These are phyloP conservation scores for Plasmodium billcollinsi DNA, from an alignment of 169 alveolate species.

Conservation along the genomic window DNA sequence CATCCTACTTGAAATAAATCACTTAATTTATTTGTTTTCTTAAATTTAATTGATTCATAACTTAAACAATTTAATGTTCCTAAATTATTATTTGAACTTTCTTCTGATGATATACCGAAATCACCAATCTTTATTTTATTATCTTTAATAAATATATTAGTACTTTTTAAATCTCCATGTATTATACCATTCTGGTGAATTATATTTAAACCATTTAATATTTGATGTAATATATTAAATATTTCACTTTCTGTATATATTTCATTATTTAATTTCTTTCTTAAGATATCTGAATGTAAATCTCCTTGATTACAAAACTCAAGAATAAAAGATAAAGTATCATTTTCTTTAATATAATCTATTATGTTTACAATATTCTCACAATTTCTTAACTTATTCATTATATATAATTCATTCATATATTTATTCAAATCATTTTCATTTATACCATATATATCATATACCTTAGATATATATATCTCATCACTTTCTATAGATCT, in stretches of 20 bases:
- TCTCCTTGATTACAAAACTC: constrained; percentile 74
- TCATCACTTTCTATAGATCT: constrained; percentile 40
- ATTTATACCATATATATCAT: constrained; percentile 56
- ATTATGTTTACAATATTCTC: constrained; percentile 60
- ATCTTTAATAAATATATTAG: constrained; percentile 87
- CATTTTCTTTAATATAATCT: constrained; percentile 47
- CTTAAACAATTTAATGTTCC: constrained; percentile 72
- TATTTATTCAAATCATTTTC: constrained; percentile 55
- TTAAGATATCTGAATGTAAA: constrained; percentile 61
- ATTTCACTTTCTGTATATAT: constrained; percentile 80
- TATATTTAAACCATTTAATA: constrained; percentile 86
- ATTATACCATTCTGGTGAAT: constrained; percentile 89
- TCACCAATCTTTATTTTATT: constrained; percentile 87
- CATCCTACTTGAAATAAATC: constrained; percentile 83
- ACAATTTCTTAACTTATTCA: constrained; percentile 60
- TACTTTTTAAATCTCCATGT: constrained; percentile 89
- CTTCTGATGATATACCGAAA: constrained; percentile 87
- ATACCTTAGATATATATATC: constrained; percentile 59
- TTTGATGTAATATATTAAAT: constrained; percentile 85
- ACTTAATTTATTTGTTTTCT: constrained; percentile 62
- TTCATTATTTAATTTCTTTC: constrained; percentile 74
- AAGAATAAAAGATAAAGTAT: constrained; percentile 36
- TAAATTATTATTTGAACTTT: constrained; percentile 59
- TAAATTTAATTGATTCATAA: constrained; percentile 69
- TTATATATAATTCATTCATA: constrained; percentile 61